Evolutionary conservation across 1,139 yeast genomes (phyloP), one percentile per base, ranked within the genome.

Genomic region (Blastobotrys arbuscula): DNA sequence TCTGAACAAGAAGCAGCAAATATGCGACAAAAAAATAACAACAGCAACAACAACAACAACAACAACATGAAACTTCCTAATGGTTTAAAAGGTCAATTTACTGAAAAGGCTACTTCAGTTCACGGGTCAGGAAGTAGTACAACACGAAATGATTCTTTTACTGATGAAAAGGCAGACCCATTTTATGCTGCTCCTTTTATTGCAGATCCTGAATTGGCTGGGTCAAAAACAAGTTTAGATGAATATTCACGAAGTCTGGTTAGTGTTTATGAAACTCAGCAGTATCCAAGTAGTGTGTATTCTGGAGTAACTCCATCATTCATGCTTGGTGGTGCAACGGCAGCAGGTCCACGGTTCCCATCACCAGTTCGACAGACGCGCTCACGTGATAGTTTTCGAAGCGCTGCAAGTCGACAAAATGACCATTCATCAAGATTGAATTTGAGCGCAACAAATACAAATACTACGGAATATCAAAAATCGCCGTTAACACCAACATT

Each of bases 191-290:
- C 54, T 28, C 59, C 56, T 18, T 58, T 55, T 46, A 48, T 54
- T 24, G n/a, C 54, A 39, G 55, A 53, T 43, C 61, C 59, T 34
- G 62, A 57, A 30, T 38, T 55, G 28, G 49, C 45, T 23, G 50
- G 48, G 21, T 58, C 61, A 31, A 57, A 59, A 43, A 45, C 51
- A 18, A 55, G 61, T 7, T 44, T 59, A 42, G 59, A 58, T n/a
- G 61, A 59, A 36, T 59, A 59, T 42, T 50, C 57, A 18, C 51
- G 57, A 24, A 52, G 60, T 24, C 39, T 59, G 28, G 48, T 52
- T 46, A 41, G 54, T 8, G 49, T 56, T 52, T 52, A 53, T 36
- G 48, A 48, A 19, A 39, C 38, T 19, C 38, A 42, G 21, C 19
- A 45, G 33, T 45, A 40, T 21, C 49, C 49, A 15, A 44, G 28